Base-by-base conservation (phyloP, 108 stramenopile species). In the Nitzschia putrida region DNA sequence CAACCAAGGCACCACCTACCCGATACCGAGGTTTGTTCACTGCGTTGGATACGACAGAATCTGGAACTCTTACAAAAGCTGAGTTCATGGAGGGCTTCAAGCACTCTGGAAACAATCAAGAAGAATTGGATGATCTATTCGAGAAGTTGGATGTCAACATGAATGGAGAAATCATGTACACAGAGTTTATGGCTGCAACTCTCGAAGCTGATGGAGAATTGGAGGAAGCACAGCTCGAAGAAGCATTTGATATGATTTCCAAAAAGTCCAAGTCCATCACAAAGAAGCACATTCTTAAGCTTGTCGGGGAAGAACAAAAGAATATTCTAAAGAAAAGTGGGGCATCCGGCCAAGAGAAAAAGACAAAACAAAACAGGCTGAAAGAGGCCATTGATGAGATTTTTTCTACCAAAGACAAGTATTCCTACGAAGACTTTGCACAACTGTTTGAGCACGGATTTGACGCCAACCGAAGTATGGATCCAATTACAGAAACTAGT, bases 191-290 rank as follows among this genome's bases (percentile, higher is more conserved):
- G 16, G 89, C 89, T 16, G 85, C 87, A 34, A 85, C 85, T 2
- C 44, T 90, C 29, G 88, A 89, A 60, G 77, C 73, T 21, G 68
- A 77, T 24, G 78, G 80, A 13, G 56, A 61, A 45, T 71, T 91
- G 59, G 77, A 76, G 18, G 88, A 93, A 73, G 81, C 85, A 34
- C 76, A 72, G 40, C 59, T 93, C 26, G 73, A 80, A 0, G 88
- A 88, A 65, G 87, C 92, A 12, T 96, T 96, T 71, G 90, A 94
- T 71, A 74, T 88, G 45, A 76, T 96, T 39, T 73, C 72, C 40
- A 92, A 94, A 56, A 83, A 84, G 38, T 79, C 76, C 16, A 54
- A 68, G 21, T 77, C 61, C 69, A 77, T 77, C 54, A 71, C 69
- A 7, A 64, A 70, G 40, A 71, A 77, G 51, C 41, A 77, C 29